phyloP scores from a whole-genome alignment of 2,329 filamentous ascomycete genomes.

The Penicillium sp. region DNA sequence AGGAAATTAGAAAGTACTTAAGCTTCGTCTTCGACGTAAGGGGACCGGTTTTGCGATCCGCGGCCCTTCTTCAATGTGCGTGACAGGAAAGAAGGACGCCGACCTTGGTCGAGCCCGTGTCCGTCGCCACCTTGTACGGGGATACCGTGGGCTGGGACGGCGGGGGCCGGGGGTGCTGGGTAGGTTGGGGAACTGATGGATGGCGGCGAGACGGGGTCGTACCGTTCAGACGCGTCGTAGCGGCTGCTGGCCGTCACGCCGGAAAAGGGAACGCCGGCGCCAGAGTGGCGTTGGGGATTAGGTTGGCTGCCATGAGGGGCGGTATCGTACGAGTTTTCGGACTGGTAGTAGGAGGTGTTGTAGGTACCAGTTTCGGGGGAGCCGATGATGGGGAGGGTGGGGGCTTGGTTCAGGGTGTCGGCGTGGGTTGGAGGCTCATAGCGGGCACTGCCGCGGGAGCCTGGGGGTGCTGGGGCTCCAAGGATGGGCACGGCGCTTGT shows the following conservation, averaged over 20 bases:
- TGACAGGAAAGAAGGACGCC: constrained; percentile 10
- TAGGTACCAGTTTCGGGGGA: constrained; percentile 15
- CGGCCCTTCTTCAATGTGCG: constrained; percentile 9
- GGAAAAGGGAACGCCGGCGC: constrained; percentile 63
- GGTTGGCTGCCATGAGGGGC: constrained; percentile 5
- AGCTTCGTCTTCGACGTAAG: constrained; percentile 7
- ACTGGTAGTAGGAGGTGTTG: constrained; percentile 14
- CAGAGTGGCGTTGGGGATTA: not conserved
- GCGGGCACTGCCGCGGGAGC: constrained; percentile 16
- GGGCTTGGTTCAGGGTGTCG: constrained; percentile 4
- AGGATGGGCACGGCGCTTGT: constrained; percentile 25
- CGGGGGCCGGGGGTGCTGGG: not conserved
- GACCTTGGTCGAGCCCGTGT: not conserved
- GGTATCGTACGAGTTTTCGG: constrained; percentile 14
- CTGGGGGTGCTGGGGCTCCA: constrained; percentile 22
- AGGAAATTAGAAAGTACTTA: constrained; percentile 2
- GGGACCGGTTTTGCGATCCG: not conserved
- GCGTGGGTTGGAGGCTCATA: constrained; percentile 17
- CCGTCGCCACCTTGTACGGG: too few relatives aligned
- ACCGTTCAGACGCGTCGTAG: constrained; percentile 39
- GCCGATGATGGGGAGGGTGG: constrained; percentile 10
- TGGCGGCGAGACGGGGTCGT: constrained; percentile 67
- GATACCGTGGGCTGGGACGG: constrained; percentile 1
- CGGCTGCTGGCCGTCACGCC: constrained; percentile 40
- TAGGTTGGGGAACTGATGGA: constrained; percentile 65